Conservation (phyloP, 208 protist species). For the Crithidia thermophila region DNA sequence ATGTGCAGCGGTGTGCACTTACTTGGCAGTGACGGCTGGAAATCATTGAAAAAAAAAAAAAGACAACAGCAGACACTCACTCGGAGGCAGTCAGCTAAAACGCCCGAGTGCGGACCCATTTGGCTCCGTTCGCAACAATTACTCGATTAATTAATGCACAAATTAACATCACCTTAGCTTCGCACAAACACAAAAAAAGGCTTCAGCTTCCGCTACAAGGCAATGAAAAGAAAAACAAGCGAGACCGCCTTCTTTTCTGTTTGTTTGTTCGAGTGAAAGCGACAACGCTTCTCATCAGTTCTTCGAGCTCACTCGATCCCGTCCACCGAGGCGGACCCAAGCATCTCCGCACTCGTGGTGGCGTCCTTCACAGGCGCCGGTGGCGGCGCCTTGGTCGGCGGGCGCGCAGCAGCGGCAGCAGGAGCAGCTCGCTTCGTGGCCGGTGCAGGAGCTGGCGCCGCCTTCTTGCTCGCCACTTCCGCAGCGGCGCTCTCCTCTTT, state of each 20-base stretch:
- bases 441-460: neutral
- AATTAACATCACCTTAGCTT: neutral
- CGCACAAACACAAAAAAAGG: neutral
- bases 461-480: neutral
- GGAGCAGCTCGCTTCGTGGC: neutral
- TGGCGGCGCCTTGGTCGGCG: no score
- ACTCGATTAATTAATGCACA: neutral
- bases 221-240: neutral
- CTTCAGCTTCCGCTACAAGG: neutral
- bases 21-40: no score
- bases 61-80: no score
- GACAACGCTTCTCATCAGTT: no score
- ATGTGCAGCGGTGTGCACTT: no score
- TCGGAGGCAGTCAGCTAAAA: no score
- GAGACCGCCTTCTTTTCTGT: no score
- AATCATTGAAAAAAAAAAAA: no score
- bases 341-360: conserved; percentile 32
- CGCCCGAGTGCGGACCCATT: no score
- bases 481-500: neutral
- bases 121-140: no score
- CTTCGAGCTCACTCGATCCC: conserved; percentile 78
- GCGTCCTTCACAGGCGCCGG: conserved; percentile 10
- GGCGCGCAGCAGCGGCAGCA: neutral
- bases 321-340: conserved; percentile 74
- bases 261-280: no score